These are phyloP conservation scores for Neonectria punicea DNA, from an alignment of 2,329 filamentous ascomycete genomes.

Conservation along the genomic window DNA sequence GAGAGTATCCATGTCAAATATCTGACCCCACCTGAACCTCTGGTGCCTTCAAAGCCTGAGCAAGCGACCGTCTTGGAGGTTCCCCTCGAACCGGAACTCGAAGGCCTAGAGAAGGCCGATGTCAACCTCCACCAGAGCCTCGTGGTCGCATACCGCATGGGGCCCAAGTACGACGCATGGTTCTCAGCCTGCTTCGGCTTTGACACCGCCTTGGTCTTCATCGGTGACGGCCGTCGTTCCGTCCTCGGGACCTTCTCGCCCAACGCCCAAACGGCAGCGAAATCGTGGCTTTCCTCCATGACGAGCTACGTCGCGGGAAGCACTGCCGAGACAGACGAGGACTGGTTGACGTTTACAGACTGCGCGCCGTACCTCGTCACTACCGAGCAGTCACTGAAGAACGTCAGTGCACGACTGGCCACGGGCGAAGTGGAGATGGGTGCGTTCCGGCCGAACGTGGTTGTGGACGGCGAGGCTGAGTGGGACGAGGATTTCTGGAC, in stretches of 20 bases:
- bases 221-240: conserved; percentile 68
- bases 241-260: conserved; percentile 69
- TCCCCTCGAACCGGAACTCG: conserved; percentile 64
- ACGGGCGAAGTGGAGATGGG: conserved; percentile 67
- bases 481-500: conserved; percentile 82
- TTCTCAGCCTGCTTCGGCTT: conserved; percentile 75
- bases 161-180: conserved; percentile 68
- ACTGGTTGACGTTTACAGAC: conserved; percentile 77
- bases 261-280: conserved; percentile 37
- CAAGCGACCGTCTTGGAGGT: conserved; percentile 59
- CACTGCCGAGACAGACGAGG: conserved; percentile 42
- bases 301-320: conserved; percentile 45
- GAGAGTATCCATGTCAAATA: conserved; percentile 57
- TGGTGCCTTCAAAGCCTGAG: conserved; percentile 51
- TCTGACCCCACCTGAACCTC: conserved; percentile 49
- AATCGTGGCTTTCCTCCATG: conserved; percentile 51
- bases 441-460: conserved; percentile 79
- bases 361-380: conserved; percentile 79
- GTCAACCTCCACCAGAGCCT: conserved; percentile 70
- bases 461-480: conserved; percentile 67
- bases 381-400: conserved; percentile 74
- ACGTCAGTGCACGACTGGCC: conserved; percentile 69
- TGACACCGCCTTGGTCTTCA: conserved; percentile 69
- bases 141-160: conserved; percentile 72
- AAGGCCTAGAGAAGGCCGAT: conserved; percentile 57